phyloP scores from a whole-genome alignment of 495 filamentous ascomycete species.

The Lasiosphaeria miniovina region DNA sequence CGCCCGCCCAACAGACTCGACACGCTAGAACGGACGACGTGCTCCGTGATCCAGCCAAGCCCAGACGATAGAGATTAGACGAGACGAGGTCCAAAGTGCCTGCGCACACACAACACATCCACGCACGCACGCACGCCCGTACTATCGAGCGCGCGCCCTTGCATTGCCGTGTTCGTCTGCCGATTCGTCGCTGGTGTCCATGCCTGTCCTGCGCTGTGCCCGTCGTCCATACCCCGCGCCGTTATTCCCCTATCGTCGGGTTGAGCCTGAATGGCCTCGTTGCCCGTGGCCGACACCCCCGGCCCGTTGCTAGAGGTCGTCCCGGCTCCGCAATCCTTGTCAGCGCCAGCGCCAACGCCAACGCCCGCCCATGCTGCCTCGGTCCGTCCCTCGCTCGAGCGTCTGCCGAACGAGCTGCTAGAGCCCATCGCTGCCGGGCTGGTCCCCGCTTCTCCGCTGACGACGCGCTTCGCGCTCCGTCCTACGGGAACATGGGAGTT shows the following conservation, averaged over 20 bases:
- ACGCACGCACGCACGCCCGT: too few species aligned
- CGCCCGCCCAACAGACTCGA: too few species aligned
- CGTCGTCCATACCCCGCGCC: neutral
- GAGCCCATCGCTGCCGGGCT: conserved; percentile 29
- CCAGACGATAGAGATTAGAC: too few species aligned
- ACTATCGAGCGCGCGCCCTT: too few species aligned
- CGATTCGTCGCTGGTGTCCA: too few species aligned
- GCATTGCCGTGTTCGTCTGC: too few species aligned
- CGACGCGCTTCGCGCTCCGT: conserved; percentile 32
- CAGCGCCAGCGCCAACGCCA: neutral
- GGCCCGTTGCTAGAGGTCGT: neutral
- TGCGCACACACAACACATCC: too few species aligned
- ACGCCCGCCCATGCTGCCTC: neutral
- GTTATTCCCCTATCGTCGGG: neutral
- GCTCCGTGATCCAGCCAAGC: too few species aligned
- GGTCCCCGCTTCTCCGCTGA: conserved; percentile 23
- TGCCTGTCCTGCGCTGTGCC: too few species aligned
- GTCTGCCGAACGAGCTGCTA: conserved; percentile 30
- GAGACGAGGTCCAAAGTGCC: too few species aligned
- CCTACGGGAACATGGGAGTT: conserved; percentile 32
- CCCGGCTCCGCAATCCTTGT: neutral
- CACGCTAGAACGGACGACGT: too few species aligned
- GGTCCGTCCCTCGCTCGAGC: conserved; percentile 18
- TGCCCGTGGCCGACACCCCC: neutral
- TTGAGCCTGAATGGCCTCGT: conserved; percentile 1